Evolutionary conservation across 345 rosid genomes (phyloP), one percentile per base, ranked within the genome.

Genomic region (Durio zibethinus): DNA sequence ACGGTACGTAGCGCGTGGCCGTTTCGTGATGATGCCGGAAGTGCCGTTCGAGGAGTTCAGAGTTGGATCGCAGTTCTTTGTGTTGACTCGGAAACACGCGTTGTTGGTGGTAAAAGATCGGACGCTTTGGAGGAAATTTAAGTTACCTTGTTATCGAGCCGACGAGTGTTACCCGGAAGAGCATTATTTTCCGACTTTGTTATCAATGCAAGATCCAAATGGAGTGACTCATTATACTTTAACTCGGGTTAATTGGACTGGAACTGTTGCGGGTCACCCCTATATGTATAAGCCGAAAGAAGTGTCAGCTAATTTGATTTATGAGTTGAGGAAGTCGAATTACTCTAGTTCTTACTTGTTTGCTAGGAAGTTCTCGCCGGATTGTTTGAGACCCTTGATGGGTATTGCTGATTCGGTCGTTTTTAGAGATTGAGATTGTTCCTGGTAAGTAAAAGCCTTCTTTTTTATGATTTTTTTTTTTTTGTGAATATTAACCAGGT

Each of bases 61-160:
- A 1, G 95, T 82, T 4, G 99, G 99, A 70, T 96, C 99, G 3
- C 99, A 96, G 91, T 96, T 96, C 80, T 96, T 93, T 77, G 90
- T 91, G 9, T 74, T 96, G 84, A 90, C 97, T 0, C 87, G 98
- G 69, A 87, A 88, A 10, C 95, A 96, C 82, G 97, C 97, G 56
- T 74, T 90, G 59, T 1, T 84, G 56, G 95, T 94, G 20, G 70
- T 94, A 20, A 88, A 83, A 73, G 98, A 94, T 83, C 88, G 91
- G 42, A 69, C 70, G 75, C 82, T 93, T 53, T 94, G 98, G 98
- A 87, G 80, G 75, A 93, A 94, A 83, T 94, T 96, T 68, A 86
- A 84, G 87, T 63, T 86, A 29, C 93, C 98, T 0, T 93, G 99
- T 82, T 96, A 90, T 79, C 77, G 85, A 40, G 87, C 89, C 2